Conservation (phyloP, 148 eudicot genomes). For the Silene uniflora region DNA sequence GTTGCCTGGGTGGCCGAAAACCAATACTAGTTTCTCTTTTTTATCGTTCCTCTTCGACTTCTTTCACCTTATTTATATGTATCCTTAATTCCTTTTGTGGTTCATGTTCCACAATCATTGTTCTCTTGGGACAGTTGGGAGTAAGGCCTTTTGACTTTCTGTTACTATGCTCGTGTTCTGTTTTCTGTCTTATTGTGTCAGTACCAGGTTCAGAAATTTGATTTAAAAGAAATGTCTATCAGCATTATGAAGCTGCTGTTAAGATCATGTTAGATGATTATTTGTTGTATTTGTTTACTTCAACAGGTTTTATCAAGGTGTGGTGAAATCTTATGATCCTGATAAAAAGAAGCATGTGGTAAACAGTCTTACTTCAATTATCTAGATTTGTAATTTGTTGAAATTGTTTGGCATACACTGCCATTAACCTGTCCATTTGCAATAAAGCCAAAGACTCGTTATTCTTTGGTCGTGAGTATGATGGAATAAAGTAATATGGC, state of each 20-base stretch:
- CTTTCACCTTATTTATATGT: neutral
- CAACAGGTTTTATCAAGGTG: conserved; percentile 80
- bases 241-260: neutral
- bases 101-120: too few relatives aligned
- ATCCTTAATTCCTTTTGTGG: neutral
- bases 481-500: too few relatives aligned
- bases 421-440: neutral
- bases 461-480: neutral
- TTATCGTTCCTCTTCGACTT: neutral
- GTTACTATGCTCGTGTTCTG: too few relatives aligned
- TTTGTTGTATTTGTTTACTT: neutral
- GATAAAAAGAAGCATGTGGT: conserved; percentile 83
- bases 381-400: neutral
- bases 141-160: too few relatives aligned
- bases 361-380: conserved; percentile 25
- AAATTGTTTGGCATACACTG: conserved; percentile 3
- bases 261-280: neutral
- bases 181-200: too few relatives aligned
- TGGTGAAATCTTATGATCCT: conserved; percentile 82
- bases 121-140: too few relatives aligned
- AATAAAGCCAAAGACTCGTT: neutral
- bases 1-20: too few relatives aligned
- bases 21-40: neutral
- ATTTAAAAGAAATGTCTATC: too few relatives aligned
- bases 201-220: too few relatives aligned